A percentile compares a stretch with the other conserved stretches of the same genome.
These are phyloP conservation scores for Cutaneotrichosporon dermatis DNA, from an alignment of 1,284 basidiomycete genomes.

Conservation along the genomic window DNA sequence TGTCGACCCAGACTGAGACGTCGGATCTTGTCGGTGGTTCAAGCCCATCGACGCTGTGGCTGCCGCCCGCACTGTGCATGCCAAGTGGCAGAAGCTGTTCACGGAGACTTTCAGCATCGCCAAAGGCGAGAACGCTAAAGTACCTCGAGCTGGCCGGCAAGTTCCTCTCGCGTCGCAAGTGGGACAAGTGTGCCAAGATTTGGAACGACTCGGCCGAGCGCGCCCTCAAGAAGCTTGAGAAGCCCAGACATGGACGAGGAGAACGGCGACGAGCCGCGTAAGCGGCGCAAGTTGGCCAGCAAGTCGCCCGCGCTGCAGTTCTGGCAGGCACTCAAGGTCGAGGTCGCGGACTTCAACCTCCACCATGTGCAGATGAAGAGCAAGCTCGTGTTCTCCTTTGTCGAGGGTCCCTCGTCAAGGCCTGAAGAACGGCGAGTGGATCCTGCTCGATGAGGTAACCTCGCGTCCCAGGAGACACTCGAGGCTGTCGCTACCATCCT, in stretches of 20 bases:
- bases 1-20: constrained; percentile 96
- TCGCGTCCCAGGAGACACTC: constrained; percentile 89
- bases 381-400: constrained; percentile 88
- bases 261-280: constrained; percentile 55
- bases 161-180: constrained; percentile 75
- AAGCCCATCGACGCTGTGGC: constrained; percentile 85
- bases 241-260: constrained; percentile 44
- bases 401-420: constrained; percentile 96
- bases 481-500: constrained; percentile 87
- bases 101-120: constrained; percentile 80
- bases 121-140: constrained; percentile 69
- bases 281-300: constrained; percentile 65
- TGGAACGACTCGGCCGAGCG: constrained; percentile 56
- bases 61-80: constrained; percentile 70
- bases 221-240: constrained; percentile 50
- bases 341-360: constrained; percentile 75
- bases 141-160: constrained; percentile 81
- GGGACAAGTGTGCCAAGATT: constrained; percentile 75
- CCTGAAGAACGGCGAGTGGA: constrained; percentile 89
- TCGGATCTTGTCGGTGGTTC: constrained; percentile 89
- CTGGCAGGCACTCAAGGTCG: constrained; percentile 72
- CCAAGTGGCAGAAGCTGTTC: constrained; percentile 78
- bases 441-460: constrained; percentile 95
- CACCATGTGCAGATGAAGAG: constrained; percentile 79
- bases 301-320: constrained; percentile 43